Evolutionary conservation across 495 filamentous ascomycete species (phyloP), one percentile per base, ranked within the genome.

Genomic region (Hypomontagnella submonticulosa): DNA sequence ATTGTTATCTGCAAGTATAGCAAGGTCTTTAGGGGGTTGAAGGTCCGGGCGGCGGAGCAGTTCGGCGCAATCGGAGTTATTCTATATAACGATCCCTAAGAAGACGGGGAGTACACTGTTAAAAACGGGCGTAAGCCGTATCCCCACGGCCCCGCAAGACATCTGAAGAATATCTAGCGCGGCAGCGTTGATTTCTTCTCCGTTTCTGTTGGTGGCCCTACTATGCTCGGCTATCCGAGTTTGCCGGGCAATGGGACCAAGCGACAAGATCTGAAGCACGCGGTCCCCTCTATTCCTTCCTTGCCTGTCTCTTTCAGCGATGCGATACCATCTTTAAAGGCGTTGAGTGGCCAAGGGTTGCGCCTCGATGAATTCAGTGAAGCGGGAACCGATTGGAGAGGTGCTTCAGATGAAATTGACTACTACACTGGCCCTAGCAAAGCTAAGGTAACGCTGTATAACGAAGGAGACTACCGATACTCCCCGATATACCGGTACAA

Each of bases 1-100:
- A 91, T 93, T 67, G 89, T 88, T 1, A 77, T 96, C 47, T 82
- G 81, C 54, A 92, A 89, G 70, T 96, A 93, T 73, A 90, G 92
- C 8, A 72, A 77, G 2, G 84, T 90, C 47, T 94, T 95, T 75
- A 82, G 92, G 44, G 92, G 90, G 0, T 73, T 94, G 52, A 95
- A 94, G 73, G 85, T 95, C 32, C 91, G 91, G 76, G 82, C 89
- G 36, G 91, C 92, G 4, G 86, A 92, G 67, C 88, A 93, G 54
- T 79, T 89, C 20, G 92, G 91, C 18, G 90, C 91, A 85, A 80
- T 92, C 20, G 91, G 91, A 4, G 85, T 86, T 6, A 73, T 96
- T 32, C 85, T 94, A 13, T 96, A 92, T 73, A 85, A 79, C 33
- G 92, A 96, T 72, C 92, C 91, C 4, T 88, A 89, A 41, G 87